Evolutionary conservation across 192 early-diverging fungal genomes (phyloP).

Genomic region (Podila clonocystis): DNA sequence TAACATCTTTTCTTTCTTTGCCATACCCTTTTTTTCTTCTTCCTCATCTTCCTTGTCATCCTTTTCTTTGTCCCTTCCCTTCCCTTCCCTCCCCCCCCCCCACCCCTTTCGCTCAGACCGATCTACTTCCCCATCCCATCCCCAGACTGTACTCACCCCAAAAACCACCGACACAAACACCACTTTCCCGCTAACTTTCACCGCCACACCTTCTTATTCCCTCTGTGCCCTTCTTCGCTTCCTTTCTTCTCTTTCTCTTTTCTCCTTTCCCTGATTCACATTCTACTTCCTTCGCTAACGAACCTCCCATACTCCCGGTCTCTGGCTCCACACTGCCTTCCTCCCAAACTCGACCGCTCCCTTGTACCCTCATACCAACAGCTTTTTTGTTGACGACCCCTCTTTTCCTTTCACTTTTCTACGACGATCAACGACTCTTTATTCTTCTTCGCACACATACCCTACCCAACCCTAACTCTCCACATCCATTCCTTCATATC

Average conservation of each 20-base stretch:
- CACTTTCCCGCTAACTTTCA: neutral
- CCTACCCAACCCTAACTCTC: too few relatives aligned
- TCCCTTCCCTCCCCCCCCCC: neutral
- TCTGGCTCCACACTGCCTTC: too few relatives aligned
- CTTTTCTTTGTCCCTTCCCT: constrained; percentile 9
- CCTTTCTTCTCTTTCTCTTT: too few relatives aligned
- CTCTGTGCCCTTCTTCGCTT: too few relatives aligned
- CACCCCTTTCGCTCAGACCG: neutral
- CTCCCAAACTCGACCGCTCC: too few relatives aligned
- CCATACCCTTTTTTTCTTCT: neutral
- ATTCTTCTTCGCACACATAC: neutral
- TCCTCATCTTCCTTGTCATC: neutral
- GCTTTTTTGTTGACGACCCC: too few relatives aligned
- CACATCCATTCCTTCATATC: neutral
- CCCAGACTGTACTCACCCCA: neutral
- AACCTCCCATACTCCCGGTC: too few relatives aligned
- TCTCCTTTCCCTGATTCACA: too few relatives aligned
- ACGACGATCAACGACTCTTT: constrained; percentile 2
- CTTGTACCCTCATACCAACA: neutral
- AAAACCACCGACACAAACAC: neutral
- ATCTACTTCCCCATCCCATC: constrained; percentile 3
- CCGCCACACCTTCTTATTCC: too few relatives aligned
- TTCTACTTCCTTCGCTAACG: too few relatives aligned
- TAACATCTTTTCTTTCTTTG: neutral
- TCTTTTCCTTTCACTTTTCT: neutral